A percentile compares a stretch with the other conserved stretches of the same genome.
Conservation (phyloP, 495 filamentous ascomycete species). For the Aspergillus baeticus region DNA sequence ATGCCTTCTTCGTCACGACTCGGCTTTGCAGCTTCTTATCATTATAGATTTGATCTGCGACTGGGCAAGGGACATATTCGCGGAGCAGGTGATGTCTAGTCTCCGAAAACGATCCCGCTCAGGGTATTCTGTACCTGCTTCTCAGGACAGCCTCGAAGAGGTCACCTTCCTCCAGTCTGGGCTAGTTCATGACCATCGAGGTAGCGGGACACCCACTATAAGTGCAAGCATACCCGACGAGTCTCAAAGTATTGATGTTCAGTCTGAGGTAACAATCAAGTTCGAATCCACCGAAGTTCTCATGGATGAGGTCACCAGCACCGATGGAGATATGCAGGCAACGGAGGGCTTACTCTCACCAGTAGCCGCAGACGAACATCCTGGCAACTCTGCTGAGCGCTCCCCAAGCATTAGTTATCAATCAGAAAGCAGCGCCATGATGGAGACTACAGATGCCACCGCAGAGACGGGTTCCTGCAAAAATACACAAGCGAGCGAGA, state of each 20-base stretch:
- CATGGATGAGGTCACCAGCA: neutral
- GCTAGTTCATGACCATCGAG: neutral
- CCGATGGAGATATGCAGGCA: neutral
- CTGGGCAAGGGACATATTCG: slow-evolving; percentile 7
- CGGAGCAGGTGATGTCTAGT: neutral
- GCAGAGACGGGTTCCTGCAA: too few relatives aligned
- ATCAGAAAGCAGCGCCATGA: too few relatives aligned
- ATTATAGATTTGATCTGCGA: slow-evolving; percentile 1
- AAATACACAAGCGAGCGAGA: too few relatives aligned
- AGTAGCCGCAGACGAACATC: neutral
- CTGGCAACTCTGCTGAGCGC: neutral
- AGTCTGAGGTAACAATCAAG: neutral
- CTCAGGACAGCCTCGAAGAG: neutral
- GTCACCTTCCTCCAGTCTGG: neutral
- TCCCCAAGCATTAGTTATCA: too few relatives aligned
- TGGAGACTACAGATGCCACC: too few relatives aligned
- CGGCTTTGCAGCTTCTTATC: slow-evolving; percentile 1
- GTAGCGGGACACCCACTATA: neutral
- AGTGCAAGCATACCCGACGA: neutral
- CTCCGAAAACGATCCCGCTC: neutral
- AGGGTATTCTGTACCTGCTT: neutral
- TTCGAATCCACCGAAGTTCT: neutral
- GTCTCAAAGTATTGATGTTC: neutral
- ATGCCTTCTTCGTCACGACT: neutral
- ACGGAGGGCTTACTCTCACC: too few relatives aligned